Conservation (phyloP, 2,329 filamentous ascomycete genomes). For the Thielaviopsis ethacetica region DNA sequence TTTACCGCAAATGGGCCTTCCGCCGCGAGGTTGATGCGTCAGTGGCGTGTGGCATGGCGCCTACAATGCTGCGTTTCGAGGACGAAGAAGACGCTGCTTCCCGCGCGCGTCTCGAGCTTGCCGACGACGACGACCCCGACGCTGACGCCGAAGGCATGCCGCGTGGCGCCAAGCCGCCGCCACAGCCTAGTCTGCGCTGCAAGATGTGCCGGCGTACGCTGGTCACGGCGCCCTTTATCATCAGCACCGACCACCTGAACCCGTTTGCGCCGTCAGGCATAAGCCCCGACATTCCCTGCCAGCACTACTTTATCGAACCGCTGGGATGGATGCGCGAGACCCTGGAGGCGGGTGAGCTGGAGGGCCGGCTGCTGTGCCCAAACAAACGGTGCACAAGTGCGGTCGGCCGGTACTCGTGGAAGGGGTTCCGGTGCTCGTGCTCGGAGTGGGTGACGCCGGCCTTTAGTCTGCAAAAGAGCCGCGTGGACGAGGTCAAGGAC, state of each 20-base stretch:
- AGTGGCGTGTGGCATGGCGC: slow-evolving; percentile 60
- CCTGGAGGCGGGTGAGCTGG: slow-evolving; percentile 64
- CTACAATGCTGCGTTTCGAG: slow-evolving; percentile 69
- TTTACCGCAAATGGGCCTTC: slow-evolving; percentile 61
- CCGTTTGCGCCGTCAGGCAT: slow-evolving; percentile 15
- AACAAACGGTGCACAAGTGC: slow-evolving; percentile 61
- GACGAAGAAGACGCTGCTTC: slow-evolving; percentile 37
- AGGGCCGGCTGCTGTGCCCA: slow-evolving; percentile 74
- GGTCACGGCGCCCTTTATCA: slow-evolving; percentile 43
- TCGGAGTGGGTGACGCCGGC: slow-evolving; percentile 80
- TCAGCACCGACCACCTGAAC: slow-evolving; percentile 34
- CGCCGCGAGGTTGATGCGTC: slow-evolving; percentile 37
- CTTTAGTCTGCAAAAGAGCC: slow-evolving; percentile 68
- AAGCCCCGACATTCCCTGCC: slow-evolving; percentile 33
- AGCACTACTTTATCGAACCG: slow-evolving; percentile 82
- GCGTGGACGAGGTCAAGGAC: slow-evolving; percentile 52
- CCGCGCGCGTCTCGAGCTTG: slow-evolving; percentile 10
- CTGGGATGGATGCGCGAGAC: slow-evolving; percentile 86
- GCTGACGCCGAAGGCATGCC: slow-evolving; percentile 12
- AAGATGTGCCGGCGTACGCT: slow-evolving; percentile 70
- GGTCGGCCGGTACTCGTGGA: slow-evolving; percentile 90
- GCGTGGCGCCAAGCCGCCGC: slow-evolving; percentile 3
- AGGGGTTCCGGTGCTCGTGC: slow-evolving; percentile 85
- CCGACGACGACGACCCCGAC: slow-evolving; percentile 14
- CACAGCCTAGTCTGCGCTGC: slow-evolving; percentile 44